A percentile compares a stretch with the other conserved stretches of the same genome.
These are phyloP conservation scores for Rhizomucor miehei DNA, from an alignment of 371 early-diverging fungal genomes.

Conservation along the genomic window DNA sequence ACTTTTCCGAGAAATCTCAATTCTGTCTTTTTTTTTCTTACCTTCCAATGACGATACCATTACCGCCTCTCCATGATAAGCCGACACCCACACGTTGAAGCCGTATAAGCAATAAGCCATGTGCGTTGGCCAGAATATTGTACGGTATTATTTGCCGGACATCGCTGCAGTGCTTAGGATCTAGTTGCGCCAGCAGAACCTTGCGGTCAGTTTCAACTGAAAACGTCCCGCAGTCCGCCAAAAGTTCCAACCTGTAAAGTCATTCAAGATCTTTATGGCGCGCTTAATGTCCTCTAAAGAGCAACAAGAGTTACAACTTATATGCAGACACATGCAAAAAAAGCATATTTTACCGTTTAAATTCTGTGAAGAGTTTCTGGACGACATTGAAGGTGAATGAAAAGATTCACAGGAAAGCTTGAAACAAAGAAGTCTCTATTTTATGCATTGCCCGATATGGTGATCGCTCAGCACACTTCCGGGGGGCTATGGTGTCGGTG, in stretches of 20 bases:
- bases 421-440: too few species aligned
- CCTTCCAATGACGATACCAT: slow-evolving; percentile 44
- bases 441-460: too few species aligned
- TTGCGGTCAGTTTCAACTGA: background rate
- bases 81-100: slow-evolving; percentile 27
- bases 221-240: too few species aligned
- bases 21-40: slow-evolving; percentile 14
- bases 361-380: too few species aligned
- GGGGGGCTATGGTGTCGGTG: too few species aligned
- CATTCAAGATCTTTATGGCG: slow-evolving; percentile 27
- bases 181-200: background rate
- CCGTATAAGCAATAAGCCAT: slow-evolving; percentile 38
- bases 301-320: background rate
- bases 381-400: too few species aligned
- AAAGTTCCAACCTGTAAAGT: slow-evolving; percentile 29
- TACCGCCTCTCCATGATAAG: slow-evolving; percentile 33
- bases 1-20: too few species aligned
- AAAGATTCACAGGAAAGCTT: too few species aligned
- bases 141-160: slow-evolving; percentile 29
- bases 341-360: too few species aligned
- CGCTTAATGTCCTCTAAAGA: slow-evolving; percentile 30
- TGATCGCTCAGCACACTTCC: too few species aligned
- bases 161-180: slow-evolving; percentile 21
- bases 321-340: background rate
- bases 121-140: slow-evolving; percentile 29